Base-by-base conservation (phyloP, 805 yeast genomes). In the Sungouiozyma ichnusensis region DNA sequence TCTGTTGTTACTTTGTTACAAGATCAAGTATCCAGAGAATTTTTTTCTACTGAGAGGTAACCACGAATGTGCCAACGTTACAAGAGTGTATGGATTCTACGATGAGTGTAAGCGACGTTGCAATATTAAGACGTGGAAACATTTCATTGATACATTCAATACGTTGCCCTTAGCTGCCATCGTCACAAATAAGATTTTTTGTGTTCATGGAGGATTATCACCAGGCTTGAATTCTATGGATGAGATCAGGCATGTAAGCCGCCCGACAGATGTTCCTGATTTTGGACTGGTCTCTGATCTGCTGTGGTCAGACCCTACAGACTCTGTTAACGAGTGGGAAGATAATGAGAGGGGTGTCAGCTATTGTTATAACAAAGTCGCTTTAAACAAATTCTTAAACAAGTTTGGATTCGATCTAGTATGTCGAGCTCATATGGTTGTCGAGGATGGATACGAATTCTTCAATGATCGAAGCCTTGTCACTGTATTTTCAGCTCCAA, bases 101-200 rank as follows among this genome's bases (percentile, higher is more conserved):
- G 98, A 90, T 64, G 98, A 90, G 64, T 90, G 98, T 69, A 90
- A 90, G 61, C 76, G 97, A 54, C 72, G 98, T 46, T 77, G 94
- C 54, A 84, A 81, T 57, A 76, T 87, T 54, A 90, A 88, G 60
- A 82, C 87, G 1, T 90, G 98, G 98, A 86, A 87, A 59, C 66
- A 77, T 31, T 90, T 90, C 57, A 77, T 90, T 51, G 97, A 90
- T 66, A 86, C 95, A 1, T 90, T 90, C 69, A 90, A 90, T 61
- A 83, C 96, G 0, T 69, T 90, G 47, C 98, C 98, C 9, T 79
- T 90, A 42, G 94, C 97, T 2, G 96, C 96, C 3, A 79, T 85
- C 20, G 95, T 90, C 29, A 95, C 94, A 1, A 87, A 87, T 35
- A 90, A 86, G 65, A 92, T 90, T 40, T 90, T 90, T 57, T 87